Base-by-base conservation (phyloP, 1,284 basidiomycete genomes). In the Tilletia horrida region DNA sequence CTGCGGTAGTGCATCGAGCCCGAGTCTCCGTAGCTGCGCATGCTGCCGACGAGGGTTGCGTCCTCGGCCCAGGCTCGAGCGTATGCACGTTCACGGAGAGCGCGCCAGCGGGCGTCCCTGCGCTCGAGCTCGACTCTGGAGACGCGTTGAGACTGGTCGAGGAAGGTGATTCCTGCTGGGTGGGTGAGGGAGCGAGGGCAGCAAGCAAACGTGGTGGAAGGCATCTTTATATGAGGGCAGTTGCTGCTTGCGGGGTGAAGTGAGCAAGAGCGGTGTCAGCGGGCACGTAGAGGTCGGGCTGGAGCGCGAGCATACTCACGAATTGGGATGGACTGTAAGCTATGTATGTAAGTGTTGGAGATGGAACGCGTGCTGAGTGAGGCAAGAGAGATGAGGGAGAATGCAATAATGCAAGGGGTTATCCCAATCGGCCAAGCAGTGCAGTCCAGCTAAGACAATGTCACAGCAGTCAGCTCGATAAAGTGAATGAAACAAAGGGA, bases 81-180 rank as follows among this genome's bases (percentile, higher is more conserved):
- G 62, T 71, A 69, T 14, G 73, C 76, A 9, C 71, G 70, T 31
- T 76, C 74, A 40, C 76, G 67, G 29, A 70, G 66, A 29, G 74
- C 73, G 16, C 74, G 70, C 64, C 75, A 78, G 63, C 69, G 69
- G 27, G 70, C 67, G 31, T 78, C 77, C n/a, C 68, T 61, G 0
- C 74, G 67, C 18, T 78, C 76, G 55, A 78, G 73, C 67, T 77
- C 77, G 27, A 50, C 64, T 25, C 73, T 66, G 7, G 76, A 67
- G 23, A 77, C 76, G n/a, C 75, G 73, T 29, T 74, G 73, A 63
- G 67, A 67, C 4, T 74, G 77, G 42, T 73, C 70, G 23, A 78
- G 69, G 52, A 77, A 73, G 40, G 67, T 65, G 42, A 75, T 72
- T 47, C 76, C 76, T 3, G 63, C 67, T 4, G 76, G 72, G 25